Conservation (phyloP, 331 rosid genomes). For the Prunus yedoensis region DNA sequence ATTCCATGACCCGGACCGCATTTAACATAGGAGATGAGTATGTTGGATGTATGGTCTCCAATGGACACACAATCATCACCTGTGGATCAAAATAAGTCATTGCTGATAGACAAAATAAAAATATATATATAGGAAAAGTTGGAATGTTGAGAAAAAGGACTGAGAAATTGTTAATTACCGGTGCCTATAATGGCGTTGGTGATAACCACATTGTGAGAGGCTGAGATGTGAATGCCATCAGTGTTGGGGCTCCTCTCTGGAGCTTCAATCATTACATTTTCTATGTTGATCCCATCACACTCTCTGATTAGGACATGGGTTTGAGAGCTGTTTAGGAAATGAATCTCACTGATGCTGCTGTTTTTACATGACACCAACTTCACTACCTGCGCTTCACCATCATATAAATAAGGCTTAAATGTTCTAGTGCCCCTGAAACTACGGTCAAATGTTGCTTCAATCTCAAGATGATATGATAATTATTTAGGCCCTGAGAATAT, state of each 20-base stretch:
- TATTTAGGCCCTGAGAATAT: neutral
- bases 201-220: slow-evolving; percentile 28
- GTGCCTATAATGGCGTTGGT: slow-evolving; percentile 15
- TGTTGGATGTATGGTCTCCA: slow-evolving; percentile 34
- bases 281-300: slow-evolving; percentile 25
- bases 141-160: neutral
- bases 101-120: no score
- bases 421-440: no score
- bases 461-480: neutral
- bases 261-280: slow-evolving; percentile 24
- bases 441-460: no score
- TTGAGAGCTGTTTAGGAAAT: slow-evolving; percentile 35
- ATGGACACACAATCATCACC: slow-evolving; percentile 43
- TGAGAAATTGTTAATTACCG: slow-evolving; percentile 5
- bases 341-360: slow-evolving; percentile 16
- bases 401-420: neutral
- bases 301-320: slow-evolving; percentile 15
- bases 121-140: no score
- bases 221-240: slow-evolving; percentile 39
- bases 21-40: slow-evolving; percentile 14
- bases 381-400: slow-evolving; percentile 27
- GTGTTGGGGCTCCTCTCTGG: slow-evolving; percentile 43
- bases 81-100: neutral
- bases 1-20: slow-evolving; percentile 43
- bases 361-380: slow-evolving; percentile 32